These are phyloP conservation scores for Paramecium primaurelia DNA, from an alignment of 73 alveolate species.

Conservation along the genomic window DNA sequence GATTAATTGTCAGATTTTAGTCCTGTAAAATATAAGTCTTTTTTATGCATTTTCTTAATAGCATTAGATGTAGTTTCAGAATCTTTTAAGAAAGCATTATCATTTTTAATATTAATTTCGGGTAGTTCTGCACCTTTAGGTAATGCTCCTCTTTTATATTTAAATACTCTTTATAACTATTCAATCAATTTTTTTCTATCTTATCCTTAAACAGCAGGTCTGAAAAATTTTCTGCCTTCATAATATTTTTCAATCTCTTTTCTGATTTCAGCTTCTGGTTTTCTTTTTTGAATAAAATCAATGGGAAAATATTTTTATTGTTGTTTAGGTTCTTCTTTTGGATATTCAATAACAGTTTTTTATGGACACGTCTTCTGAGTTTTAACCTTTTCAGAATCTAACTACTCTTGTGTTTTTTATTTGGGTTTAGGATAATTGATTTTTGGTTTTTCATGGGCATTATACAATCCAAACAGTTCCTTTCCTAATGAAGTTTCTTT, in stretches of 20 bases:
- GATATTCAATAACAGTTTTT: conserved; percentile 66
- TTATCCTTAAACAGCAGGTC: conserved; percentile 66
- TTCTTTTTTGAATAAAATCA: conserved; percentile 68
- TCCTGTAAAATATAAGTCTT: conserved; percentile 48
- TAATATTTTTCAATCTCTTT: conserved; percentile 63
- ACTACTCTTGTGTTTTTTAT: conserved; percentile 37
- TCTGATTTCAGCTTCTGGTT: conserved; percentile 69
- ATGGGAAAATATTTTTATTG: conserved; percentile 59
- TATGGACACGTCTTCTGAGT: conserved; percentile 67
- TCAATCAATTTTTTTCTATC: conserved; percentile 65
- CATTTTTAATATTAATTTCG: conserved; percentile 16
- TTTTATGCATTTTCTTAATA: conserved; percentile 35
- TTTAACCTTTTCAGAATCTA: conserved; percentile 41
- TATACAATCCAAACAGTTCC: conserved; percentile 65
- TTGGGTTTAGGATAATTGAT: conserved; percentile 67
- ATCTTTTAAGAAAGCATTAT: conserved; percentile 20
- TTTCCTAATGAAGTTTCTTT: conserved; percentile 70
- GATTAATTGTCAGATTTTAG: conserved; percentile 16
- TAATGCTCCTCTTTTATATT: conserved; percentile 64
- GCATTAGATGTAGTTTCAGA: conserved; percentile 40
- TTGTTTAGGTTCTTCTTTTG: conserved; percentile 59
- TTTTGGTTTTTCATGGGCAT: conserved; percentile 67
- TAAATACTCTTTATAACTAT: conserved; percentile 60
- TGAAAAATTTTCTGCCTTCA: conserved; percentile 57
- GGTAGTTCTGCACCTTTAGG: conserved; percentile 66